These are phyloP conservation scores for Tardiomyces blankii DNA, from an alignment of 1,139 yeast genomes.

Conservation along the genomic window DNA sequence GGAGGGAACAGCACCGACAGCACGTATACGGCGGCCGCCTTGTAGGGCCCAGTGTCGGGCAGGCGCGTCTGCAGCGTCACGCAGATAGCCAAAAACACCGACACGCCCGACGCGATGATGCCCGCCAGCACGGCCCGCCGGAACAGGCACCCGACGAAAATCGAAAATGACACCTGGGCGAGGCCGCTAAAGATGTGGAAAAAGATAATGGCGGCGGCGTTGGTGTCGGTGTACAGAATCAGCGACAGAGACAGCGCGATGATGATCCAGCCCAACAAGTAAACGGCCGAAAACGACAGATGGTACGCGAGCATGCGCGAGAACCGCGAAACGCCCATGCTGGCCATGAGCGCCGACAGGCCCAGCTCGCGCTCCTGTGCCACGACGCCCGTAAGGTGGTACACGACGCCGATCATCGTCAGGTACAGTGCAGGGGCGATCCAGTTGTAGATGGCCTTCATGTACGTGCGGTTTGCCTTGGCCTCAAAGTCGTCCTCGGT, in stretches of 20 bases:
- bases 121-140: slow-evolving; percentile 26
- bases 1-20: slow-evolving; percentile 27
- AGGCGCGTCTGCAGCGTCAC: slow-evolving; percentile 18
- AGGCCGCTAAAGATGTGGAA: slow-evolving; percentile 26
- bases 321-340: slow-evolving; percentile 22
- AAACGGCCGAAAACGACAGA: slow-evolving; percentile 20
- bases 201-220: slow-evolving; percentile 21
- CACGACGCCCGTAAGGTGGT: slow-evolving; percentile 25
- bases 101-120: slow-evolving; percentile 23
- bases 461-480: slow-evolving; percentile 16
- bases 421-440: slow-evolving; percentile 27
- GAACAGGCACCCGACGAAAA: slow-evolving; percentile 24
- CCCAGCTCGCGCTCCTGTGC: slow-evolving; percentile 27
- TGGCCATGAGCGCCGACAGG: slow-evolving; percentile 20
- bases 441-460: slow-evolving; percentile 21
- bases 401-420: slow-evolving; percentile 26
- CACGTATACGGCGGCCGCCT: slow-evolving; percentile 19
- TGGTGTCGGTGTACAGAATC: slow-evolving; percentile 18
- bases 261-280: slow-evolving; percentile 24
- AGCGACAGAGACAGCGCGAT: slow-evolving; percentile 17
- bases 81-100: slow-evolving; percentile 23
- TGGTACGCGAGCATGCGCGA: slow-evolving; percentile 20
- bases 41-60: slow-evolving; percentile 12
- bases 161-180: slow-evolving; percentile 22
- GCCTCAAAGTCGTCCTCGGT: slow-evolving; percentile 16